Evolutionary conservation across 2,329 filamentous ascomycete species (phyloP).

Genomic region (Penicillium sp.): DNA sequence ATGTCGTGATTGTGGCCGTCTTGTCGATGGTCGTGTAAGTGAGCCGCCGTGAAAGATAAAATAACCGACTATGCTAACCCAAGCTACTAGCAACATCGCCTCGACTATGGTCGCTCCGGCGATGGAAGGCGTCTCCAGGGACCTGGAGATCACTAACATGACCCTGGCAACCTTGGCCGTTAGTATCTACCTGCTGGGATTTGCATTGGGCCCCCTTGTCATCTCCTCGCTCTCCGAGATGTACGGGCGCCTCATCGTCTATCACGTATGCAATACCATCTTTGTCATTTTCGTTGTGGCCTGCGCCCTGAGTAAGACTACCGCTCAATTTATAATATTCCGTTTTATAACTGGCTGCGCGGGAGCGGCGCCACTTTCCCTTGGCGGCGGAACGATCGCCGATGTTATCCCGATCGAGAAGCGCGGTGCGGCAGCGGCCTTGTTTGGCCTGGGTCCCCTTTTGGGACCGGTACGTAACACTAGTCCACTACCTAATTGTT

Average conservation of each 20-base stretch:
- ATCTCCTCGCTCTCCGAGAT: slow-evolving; percentile 23
- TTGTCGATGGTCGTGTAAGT: background rate
- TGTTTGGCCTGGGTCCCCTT: background rate
- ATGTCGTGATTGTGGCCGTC: slow-evolving; percentile 18
- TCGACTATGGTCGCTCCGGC: slow-evolving; percentile 59
- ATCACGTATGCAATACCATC: slow-evolving; percentile 54
- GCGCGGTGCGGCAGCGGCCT: background rate
- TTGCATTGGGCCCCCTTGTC: slow-evolving; percentile 33
- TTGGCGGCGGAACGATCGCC: slow-evolving; percentile 50
- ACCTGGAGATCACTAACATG: slow-evolving; percentile 49
- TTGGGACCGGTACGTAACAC: background rate
- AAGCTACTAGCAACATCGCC: slow-evolving; percentile 45
- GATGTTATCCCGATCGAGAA: background rate
- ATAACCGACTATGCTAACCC: background rate
- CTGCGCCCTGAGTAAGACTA: slow-evolving; percentile 53
- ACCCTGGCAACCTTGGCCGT: slow-evolving; percentile 52
- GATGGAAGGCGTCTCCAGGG: slow-evolving; percentile 49
- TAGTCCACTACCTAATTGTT: too few relatives aligned
- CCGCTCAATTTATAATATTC: slow-evolving; percentile 8
- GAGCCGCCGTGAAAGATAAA: background rate
- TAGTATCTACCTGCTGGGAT: slow-evolving; percentile 63
- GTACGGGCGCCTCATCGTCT: slow-evolving; percentile 46
- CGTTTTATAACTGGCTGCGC: slow-evolving; percentile 41
- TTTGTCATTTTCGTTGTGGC: slow-evolving; percentile 47
- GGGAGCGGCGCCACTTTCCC: slow-evolving; percentile 44